Conservation (phyloP, 768 basidiomycete genomes). For the Tulasnella sp. region DNA sequence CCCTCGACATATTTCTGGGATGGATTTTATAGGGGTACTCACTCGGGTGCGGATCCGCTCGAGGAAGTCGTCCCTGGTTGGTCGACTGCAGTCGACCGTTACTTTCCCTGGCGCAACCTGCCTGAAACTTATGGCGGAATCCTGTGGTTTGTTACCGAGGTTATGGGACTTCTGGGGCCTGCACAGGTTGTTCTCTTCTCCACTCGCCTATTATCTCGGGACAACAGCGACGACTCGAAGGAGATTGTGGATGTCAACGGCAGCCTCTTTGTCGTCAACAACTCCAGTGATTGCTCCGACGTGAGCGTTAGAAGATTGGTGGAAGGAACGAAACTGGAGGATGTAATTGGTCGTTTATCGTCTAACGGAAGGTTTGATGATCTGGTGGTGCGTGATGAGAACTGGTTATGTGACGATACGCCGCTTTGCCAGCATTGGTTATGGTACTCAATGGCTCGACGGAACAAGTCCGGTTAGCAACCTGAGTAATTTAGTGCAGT, state of each 20-base stretch:
- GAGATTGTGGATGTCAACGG: background rate
- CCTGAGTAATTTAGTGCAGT: too few relatives aligned
- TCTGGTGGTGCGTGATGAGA: background rate
- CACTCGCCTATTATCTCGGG: background rate
- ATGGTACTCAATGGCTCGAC: background rate
- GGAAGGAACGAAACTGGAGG: background rate
- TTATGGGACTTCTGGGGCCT: background rate
- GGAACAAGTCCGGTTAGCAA: background rate
- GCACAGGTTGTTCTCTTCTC: background rate
- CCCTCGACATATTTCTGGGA: background rate
- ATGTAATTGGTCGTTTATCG: background rate
- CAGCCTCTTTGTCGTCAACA: background rate
- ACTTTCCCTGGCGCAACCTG: background rate
- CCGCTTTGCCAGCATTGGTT: background rate
- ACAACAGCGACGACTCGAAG: background rate
- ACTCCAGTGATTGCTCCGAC: background rate
- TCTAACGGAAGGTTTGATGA: background rate
- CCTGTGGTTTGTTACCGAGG: background rate
- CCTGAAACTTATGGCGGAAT: background rate
- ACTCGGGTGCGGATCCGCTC: background rate
- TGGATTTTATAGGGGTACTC: background rate
- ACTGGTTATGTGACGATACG: background rate
- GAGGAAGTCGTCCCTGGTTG: background rate
- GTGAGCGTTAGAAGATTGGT: background rate
- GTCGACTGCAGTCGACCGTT: background rate